A percentile compares a stretch with the other conserved stretches of the same genome.
Evolutionary conservation across 495 filamentous ascomycete genomes (phyloP).

Genomic region (Tuber indicum): DNA sequence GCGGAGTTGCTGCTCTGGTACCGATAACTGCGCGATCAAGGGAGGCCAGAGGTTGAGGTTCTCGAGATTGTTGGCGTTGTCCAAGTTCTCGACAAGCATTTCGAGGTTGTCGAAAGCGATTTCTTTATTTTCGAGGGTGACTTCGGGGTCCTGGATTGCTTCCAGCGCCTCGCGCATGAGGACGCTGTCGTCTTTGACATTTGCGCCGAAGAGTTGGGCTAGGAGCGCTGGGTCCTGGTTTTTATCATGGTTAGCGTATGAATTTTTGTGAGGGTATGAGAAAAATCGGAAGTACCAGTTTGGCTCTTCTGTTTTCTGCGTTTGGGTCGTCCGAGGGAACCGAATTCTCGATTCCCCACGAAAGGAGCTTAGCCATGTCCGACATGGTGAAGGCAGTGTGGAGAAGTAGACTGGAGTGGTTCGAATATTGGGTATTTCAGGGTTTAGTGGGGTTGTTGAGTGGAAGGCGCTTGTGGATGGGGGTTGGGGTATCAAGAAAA

Average conservation of each 20-base stretch:
- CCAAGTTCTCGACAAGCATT: constrained; percentile 79
- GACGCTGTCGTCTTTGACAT: constrained; percentile 77
- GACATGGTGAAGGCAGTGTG: constrained; percentile 30
- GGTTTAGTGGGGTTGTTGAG: not conserved
- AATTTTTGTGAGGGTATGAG: constrained; percentile 37
- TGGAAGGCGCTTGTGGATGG: constrained; percentile 3
- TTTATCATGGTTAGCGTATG: constrained; percentile 16
- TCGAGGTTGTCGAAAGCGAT: constrained; percentile 95
- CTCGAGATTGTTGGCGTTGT: constrained; percentile 91
- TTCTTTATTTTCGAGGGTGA: constrained; percentile 67
- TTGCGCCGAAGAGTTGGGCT: constrained; percentile 60
- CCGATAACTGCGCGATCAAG: constrained; percentile 59
- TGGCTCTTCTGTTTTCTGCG: constrained; percentile 39
- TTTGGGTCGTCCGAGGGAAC: constrained; percentile 41
- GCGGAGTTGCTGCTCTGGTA: constrained; percentile 64
- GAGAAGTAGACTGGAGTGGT: not conserved
- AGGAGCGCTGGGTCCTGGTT: constrained; percentile 46
- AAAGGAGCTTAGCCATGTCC: constrained; percentile 70
- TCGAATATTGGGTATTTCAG: not conserved
- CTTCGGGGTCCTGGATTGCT: constrained; percentile 56
- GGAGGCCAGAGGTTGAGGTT: constrained; percentile 73
- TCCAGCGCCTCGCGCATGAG: constrained; percentile 79
- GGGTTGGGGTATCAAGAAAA: not conserved
- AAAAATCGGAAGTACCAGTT: constrained; percentile 43
- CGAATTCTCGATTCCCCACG: constrained; percentile 88